These are phyloP conservation scores for Cyberlindnera suaveolens DNA, from an alignment of 805 yeast species.

Conservation along the genomic window DNA sequence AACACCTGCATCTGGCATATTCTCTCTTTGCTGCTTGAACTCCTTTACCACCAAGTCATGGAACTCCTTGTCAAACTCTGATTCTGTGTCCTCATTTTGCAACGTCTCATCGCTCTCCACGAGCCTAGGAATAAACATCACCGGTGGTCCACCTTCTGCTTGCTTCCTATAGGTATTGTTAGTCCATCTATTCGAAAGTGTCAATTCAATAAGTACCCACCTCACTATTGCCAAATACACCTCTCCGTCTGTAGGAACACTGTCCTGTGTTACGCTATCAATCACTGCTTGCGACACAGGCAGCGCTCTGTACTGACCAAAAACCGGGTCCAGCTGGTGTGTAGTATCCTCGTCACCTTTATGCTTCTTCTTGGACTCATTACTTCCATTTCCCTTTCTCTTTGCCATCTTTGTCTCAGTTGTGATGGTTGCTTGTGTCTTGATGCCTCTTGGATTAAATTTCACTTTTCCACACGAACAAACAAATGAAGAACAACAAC, in stretches of 20 bases:
- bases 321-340: constrained; percentile 16
- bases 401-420: neutral
- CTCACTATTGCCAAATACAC: constrained; percentile 23
- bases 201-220: constrained; percentile 4
- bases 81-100: neutral
- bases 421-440: neutral
- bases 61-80: constrained; percentile 1
- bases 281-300: constrained; percentile 16
- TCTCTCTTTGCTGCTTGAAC: constrained; percentile 4
- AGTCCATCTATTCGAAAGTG: neutral
- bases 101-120: constrained; percentile 1
- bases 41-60: constrained; percentile 2
- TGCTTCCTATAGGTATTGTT: constrained; percentile 5
- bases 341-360: constrained; percentile 1
- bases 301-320: constrained; percentile 21
- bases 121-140: constrained; percentile 4
- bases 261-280: constrained; percentile 10
- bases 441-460: neutral
- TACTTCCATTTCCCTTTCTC: constrained; percentile 2
- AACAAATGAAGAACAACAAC: neutral
- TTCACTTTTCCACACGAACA: neutral
- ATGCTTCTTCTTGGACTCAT: constrained; percentile 1
- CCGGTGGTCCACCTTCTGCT: constrained; percentile 8
- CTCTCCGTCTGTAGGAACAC: constrained; percentile 21
- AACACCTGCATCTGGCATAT: constrained; percentile 9